These are phyloP conservation scores for Datisca glomerata DNA, from an alignment of 306 rosid genomes.

Conservation along the genomic window DNA sequence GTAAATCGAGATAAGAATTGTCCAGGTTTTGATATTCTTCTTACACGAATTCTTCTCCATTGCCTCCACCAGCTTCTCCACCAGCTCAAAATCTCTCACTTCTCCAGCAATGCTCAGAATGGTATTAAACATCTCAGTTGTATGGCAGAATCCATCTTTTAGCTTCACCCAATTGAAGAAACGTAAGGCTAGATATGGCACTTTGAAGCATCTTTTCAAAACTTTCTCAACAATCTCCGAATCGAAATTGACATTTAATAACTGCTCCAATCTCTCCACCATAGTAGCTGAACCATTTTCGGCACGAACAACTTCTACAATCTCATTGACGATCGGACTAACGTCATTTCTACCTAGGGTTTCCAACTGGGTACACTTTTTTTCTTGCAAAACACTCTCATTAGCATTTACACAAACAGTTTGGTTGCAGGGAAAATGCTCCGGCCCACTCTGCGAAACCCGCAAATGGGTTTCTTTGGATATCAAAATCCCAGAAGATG, in stretches of 20 bases:
- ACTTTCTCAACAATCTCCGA: conserved; percentile 56
- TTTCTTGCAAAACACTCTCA: conserved; percentile 14
- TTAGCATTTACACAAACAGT: conserved; percentile 41
- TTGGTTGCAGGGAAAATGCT: conserved; percentile 11
- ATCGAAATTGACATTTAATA: conserved; percentile 23
- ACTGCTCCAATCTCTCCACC: conserved; percentile 52
- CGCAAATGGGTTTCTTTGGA: not conserved
- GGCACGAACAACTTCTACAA: conserved; percentile 29
- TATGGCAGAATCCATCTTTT: conserved; percentile 37
- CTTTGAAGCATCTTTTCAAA: conserved; percentile 73
- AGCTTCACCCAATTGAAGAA: conserved; percentile 62
- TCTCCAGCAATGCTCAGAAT: conserved; percentile 69
- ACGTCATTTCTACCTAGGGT: conserved; percentile 31
- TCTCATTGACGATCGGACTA: conserved; percentile 41
- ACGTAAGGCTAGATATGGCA: conserved; percentile 51
- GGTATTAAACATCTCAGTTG: conserved; percentile 49
- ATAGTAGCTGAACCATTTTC: conserved; percentile 26
- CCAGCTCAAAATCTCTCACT: conserved; percentile 46
- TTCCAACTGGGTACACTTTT: conserved; percentile 19
- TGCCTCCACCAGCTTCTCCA: conserved; percentile 58
- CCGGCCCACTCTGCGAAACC: conserved; percentile 6
- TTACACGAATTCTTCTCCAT: conserved; percentile 36
- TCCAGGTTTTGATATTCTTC: conserved; percentile 70
- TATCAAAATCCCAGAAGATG: conserved; percentile 26
- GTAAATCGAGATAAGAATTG: conserved; percentile 55